phyloP scores from a whole-genome alignment of 441 rosid species.

The Erodium trifolium region DNA sequence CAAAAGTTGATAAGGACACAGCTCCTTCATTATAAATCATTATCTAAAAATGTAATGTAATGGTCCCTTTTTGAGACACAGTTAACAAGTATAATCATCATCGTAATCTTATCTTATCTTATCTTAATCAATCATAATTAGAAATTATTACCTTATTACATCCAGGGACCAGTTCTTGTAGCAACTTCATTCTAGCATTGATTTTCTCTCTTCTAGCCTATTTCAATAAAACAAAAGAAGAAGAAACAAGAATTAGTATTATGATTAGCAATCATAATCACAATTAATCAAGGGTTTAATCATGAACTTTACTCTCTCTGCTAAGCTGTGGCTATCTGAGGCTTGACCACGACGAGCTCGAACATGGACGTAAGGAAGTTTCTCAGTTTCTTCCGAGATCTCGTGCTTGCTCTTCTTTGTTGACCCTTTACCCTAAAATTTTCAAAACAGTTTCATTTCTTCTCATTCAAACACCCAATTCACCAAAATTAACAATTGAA shows the following conservation, averaged over 20 bases:
- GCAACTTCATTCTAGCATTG: slow-evolving; percentile 58
- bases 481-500: background rate
- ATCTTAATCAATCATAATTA: background rate
- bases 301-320: slow-evolving; percentile 62
- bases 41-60: background rate
- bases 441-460: slow-evolving; percentile 5
- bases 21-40: slow-evolving; percentile 22
- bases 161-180: slow-evolving; percentile 66
- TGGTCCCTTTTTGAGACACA: background rate
- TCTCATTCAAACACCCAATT: slow-evolving; percentile 6
- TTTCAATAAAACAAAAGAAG: background rate
- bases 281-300: background rate
- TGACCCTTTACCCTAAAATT: slow-evolving; percentile 51
- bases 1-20: slow-evolving; percentile 31
- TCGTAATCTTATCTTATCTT: background rate
- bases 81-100: background rate
- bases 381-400: slow-evolving; percentile 53
- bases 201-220: slow-evolving; percentile 63
- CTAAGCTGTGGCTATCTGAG: slow-evolving; percentile 97
- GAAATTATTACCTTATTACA: slow-evolving; percentile 36
- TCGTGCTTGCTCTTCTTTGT: slow-evolving; percentile 66
- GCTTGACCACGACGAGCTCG: slow-evolving; percentile 99
- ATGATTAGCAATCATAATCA: slow-evolving; percentile 8
- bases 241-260: background rate
- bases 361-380: slow-evolving; percentile 89